Base-by-base conservation (phyloP, 371 early-diverging fungal genomes). In the Haplosporangium sp. region DNA sequence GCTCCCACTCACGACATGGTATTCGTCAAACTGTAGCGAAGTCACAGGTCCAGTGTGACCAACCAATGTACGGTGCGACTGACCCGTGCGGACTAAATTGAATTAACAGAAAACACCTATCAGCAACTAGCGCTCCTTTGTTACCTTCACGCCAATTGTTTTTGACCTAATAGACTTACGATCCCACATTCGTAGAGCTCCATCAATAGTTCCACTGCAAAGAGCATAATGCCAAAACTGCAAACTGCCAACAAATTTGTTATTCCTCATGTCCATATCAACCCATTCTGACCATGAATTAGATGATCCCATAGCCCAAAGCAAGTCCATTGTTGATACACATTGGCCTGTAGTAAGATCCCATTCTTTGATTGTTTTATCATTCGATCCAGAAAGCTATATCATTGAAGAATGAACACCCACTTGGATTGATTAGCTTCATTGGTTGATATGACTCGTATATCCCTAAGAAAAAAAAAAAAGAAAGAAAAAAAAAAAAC, bases 281-380 rank as follows among this genome's bases (percentile, higher is more conserved):
- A 83, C 72, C 72, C 76, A 76, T 4, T 67, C 71, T 27, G 76
- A 66, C 69, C 74, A 72, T 10, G 72, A 58, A 50, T 75, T 53
- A 19, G 75, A 69, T 4, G 69, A 63, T 20, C 76, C 78, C 75
- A 87, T 88, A 0, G 91, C 89, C 94, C 94, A 94, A 64, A 89
- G 72, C 5, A 93, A 82, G 70, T 93, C 93, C 72, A 95, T 81
- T 0, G 90, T 88, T 48, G 87, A 81, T 10, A 91, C 87, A 82
- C 88, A 87, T 66, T 87, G 84, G 42, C 94, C 96, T 44, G 91
- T 96, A 57, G 87, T 86, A 71, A 95, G 63, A 82, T 96, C 96
- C 97, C 97, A 99, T 61, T 95, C 92, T 50, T 92, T 89, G 74
- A 96, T 92, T 3, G 96, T 94, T 72, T 91, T 90, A 85, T 99